Base-by-base conservation (phyloP, 768 basidiomycete species). In the Amanita molliuscula region DNA sequence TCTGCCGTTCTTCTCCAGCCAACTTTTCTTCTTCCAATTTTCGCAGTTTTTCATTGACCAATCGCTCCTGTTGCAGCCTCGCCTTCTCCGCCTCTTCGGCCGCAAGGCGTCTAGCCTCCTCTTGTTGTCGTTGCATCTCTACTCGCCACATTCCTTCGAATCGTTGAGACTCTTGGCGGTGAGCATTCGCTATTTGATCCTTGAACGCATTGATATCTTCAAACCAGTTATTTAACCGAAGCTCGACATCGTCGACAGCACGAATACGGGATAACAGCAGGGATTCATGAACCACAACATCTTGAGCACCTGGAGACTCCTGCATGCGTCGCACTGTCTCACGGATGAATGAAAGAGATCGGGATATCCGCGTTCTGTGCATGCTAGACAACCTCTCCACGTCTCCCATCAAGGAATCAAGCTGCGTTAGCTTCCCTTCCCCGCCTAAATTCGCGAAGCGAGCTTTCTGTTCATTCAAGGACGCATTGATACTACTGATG, bases 291-390 rank as follows among this genome's bases (percentile, higher is more conserved):
- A 73, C 64, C 36, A 67, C 58, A 15, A 66, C 48, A 46, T 81
- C 78, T 26, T 67, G 62, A 1, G 65, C 60, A 38, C 67, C 65
- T 29, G 78, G 71, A 7, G 62, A 53, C 28, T 67, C 56, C n/a
- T 82, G 77, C 70, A 90, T 78, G 20, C 63, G 65, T 16, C 71
- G 70, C 16, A 88, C 65, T 2, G 77, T 62, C 38, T 78, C 75
- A 16, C 74, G 79, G 38, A 81, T 70, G 5, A 72, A 66, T 15
- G 77, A 74, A 37, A 85, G 65, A 0, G 76, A 76, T 20, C 70
- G 68, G 10, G 69, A 62, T 53, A 78, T 66, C 26, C 61, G 58
- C 49, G 63, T 54, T 56, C 68, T 65, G 58, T 70, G 62, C 3
- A 59, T 50, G 40, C 66, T 54, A 43, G 64, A 58, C 42, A 67